phyloP scores from a whole-genome alignment of 164 flowering plant species.

The Brasenia schreberi region DNA sequence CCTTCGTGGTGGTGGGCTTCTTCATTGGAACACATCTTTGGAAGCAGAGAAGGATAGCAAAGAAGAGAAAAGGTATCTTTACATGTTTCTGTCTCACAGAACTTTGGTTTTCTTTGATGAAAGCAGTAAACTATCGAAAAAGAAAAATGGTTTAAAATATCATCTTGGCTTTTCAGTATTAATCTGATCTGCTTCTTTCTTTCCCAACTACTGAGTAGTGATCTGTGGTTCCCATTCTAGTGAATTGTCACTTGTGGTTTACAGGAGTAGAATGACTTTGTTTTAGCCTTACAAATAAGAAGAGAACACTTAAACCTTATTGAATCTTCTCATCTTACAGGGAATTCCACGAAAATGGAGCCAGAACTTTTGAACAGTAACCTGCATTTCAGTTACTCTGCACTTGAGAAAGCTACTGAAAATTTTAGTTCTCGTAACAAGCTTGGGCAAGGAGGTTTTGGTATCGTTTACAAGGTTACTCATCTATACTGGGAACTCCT shows the following conservation, averaged over 20 bases:
- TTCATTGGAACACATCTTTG: too few relatives aligned
- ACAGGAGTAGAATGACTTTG: neutral
- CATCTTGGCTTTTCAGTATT: neutral
- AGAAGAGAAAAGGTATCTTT: too few relatives aligned
- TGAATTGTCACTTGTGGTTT: neutral
- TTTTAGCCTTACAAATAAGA: too few relatives aligned
- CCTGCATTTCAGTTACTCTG: conserved; percentile 46
- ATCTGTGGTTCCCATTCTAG: neutral
- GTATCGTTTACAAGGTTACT: conserved; percentile 46
- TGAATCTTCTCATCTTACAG: neutral
- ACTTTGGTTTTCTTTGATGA: too few relatives aligned
- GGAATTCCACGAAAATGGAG: neutral
- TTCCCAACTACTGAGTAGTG: neutral
- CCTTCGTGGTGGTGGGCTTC: too few relatives aligned
- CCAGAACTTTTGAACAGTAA: conserved; percentile 53
- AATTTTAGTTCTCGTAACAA: conserved; percentile 23
- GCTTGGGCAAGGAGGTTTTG: conserved; percentile 62
- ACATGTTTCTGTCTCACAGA: too few relatives aligned
- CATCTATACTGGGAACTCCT: neutral
- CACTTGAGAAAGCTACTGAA: conserved; percentile 47
- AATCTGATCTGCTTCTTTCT: neutral
- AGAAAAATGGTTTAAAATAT: too few relatives aligned
- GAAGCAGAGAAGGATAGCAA: too few relatives aligned
- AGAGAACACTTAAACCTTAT: too few relatives aligned
- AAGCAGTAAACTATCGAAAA: too few relatives aligned